Evolutionary conservation across 2,329 filamentous ascomycete species (phyloP).

Genomic region (Phialocephala subalpina): DNA sequence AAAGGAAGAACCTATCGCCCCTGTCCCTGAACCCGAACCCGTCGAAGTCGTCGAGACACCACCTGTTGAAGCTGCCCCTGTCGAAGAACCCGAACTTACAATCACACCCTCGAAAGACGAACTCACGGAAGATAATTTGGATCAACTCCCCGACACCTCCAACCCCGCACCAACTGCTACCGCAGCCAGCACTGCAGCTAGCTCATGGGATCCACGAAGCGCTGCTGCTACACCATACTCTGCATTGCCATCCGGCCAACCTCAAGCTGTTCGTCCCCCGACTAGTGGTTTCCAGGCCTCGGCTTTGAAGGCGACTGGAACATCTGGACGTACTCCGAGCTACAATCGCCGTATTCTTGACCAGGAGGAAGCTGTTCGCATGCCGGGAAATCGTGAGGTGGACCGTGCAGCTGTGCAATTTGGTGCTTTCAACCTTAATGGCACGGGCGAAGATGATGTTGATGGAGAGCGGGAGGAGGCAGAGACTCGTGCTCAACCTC

Average conservation of each 20-base stretch:
- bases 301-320: constrained; percentile 76
- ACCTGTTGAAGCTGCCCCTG: constrained; percentile 38
- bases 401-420: constrained; percentile 95
- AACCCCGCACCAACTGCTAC: constrained; percentile 81
- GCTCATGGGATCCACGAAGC: constrained; percentile 79
- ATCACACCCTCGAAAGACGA: constrained; percentile 79
- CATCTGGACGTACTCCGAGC: constrained; percentile 74
- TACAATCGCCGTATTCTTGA: constrained; percentile 89
- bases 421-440: constrained; percentile 91
- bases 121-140: constrained; percentile 90
- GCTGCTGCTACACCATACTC: constrained; percentile 70
- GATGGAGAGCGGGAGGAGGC: constrained; percentile 95
- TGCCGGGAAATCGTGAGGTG: constrained; percentile 96
- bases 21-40: constrained; percentile 45
- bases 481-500: constrained; percentile 92
- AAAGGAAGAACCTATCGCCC: constrained; percentile 46
- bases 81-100: constrained; percentile 52
- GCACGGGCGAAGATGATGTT: constrained; percentile 79
- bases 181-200: constrained; percentile 86
- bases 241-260: constrained; percentile 66
- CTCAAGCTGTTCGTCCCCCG: constrained; percentile 58
- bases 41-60: constrained; percentile 48
- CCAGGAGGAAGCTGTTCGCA: constrained; percentile 96
- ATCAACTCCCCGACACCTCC: constrained; percentile 86
- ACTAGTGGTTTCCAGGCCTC: constrained; percentile 81